Evolutionary conservation across 495 filamentous ascomycete genomes (phyloP).

Genomic region (Annulohypoxylon moriforme): DNA sequence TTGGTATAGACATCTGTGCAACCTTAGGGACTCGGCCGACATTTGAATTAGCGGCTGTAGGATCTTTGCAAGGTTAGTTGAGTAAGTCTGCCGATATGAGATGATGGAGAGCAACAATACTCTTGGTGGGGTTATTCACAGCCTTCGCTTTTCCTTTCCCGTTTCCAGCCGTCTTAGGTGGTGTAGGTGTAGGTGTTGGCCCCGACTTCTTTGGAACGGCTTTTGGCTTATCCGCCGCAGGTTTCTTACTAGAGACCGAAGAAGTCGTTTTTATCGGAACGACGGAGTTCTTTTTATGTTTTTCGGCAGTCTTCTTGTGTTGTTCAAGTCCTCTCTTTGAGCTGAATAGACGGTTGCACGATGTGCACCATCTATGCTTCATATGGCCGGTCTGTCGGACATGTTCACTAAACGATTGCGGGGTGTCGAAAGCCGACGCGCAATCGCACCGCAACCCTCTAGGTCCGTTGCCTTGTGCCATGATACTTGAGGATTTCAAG

Average conservation of each 20-base stretch:
- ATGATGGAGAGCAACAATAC: not conserved
- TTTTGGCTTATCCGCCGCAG: not conserved
- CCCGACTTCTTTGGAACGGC: not conserved
- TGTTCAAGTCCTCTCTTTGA: conserved; percentile 1
- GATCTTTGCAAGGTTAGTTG: not conserved
- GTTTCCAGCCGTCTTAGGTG: not conserved
- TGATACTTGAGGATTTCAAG: not conserved
- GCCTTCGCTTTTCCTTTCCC: conserved; percentile 1
- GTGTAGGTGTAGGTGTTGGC: not conserved
- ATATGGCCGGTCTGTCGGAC: conserved; percentile 27
- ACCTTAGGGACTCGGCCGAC: not conserved
- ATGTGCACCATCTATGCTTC: conserved; percentile 24
- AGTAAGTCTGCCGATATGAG: not conserved
- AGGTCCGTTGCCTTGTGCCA: conserved; percentile 3
- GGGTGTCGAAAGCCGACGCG: conserved; percentile 4
- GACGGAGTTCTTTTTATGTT: conserved; percentile 2
- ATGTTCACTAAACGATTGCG: not conserved
- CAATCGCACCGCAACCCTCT: conserved; percentile 25
- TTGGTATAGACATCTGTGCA: not conserved
- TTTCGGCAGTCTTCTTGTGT: conserved; percentile 11
- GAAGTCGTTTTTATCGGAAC: not conserved
- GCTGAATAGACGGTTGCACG: conserved; percentile 6
- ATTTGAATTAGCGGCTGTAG: not conserved
- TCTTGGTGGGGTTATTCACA: not conserved
- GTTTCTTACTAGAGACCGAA: too few relatives aligned